Conservation (phyloP, 257 asterid species). For the Petrea volubilis region DNA sequence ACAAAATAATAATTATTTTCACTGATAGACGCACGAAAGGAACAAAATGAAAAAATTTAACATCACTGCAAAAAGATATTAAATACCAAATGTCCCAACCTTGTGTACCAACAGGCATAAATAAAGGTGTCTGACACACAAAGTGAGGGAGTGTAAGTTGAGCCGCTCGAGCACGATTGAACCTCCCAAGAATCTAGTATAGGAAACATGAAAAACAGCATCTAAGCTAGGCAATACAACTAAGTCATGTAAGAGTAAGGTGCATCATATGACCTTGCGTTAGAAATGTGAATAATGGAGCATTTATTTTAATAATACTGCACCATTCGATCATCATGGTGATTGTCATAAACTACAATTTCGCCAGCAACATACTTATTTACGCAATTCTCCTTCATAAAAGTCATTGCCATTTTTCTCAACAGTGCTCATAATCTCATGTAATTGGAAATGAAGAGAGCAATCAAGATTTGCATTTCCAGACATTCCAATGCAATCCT, state of each 20-base stretch:
- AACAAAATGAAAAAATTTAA: background rate
- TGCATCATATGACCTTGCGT: background rate
- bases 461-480: slow-evolving; percentile 14
- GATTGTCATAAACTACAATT: background rate
- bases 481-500: background rate
- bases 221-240: background rate
- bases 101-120: slow-evolving; percentile 99
- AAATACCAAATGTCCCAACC: slow-evolving; percentile 43
- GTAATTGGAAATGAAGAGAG: background rate
- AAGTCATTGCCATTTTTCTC: background rate
- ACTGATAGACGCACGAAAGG: background rate
- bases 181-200: slow-evolving; percentile 84
- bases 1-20: background rate
- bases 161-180: slow-evolving; percentile 96
- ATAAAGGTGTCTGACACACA: slow-evolving; percentile 81
- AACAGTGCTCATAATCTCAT: background rate
- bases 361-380: background rate
- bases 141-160: slow-evolving; percentile 86
- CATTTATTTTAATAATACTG: background rate
- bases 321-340: background rate
- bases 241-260: background rate
- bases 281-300: slow-evolving; percentile 1
- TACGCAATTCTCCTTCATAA: background rate
- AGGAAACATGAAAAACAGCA: slow-evolving; percentile 14
- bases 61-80: background rate